These are phyloP conservation scores for Vinca major DNA, from an alignment of 305 asterid genomes.

Conservation along the genomic window DNA sequence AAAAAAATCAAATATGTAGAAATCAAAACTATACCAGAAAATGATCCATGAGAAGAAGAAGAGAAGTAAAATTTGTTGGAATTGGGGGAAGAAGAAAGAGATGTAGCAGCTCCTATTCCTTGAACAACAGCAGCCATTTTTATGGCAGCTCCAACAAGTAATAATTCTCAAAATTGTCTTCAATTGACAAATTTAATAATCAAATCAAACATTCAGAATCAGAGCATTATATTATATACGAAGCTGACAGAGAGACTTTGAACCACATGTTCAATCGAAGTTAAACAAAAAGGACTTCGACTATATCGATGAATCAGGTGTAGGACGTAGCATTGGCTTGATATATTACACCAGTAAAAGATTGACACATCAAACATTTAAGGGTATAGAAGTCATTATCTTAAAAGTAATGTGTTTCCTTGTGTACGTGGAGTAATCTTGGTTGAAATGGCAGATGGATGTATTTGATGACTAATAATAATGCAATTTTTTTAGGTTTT, in stretches of 20 bases:
- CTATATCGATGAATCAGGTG: neutral
- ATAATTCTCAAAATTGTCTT: neutral
- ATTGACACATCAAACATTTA: neutral
- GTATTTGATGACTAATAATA: neutral
- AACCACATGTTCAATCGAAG: neutral
- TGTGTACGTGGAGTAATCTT: neutral
- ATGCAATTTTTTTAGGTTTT: neutral
- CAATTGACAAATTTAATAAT: neutral
- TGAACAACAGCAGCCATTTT: slow-evolving; percentile 33
- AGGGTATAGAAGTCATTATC: neutral
- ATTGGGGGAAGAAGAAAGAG: slow-evolving; percentile 32
- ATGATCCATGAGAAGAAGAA: slow-evolving; percentile 29
- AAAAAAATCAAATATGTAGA: too few species aligned
- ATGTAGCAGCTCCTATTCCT: slow-evolving; percentile 41
- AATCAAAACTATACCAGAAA: slow-evolving; percentile 26
- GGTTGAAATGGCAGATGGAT: neutral
- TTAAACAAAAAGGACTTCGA: neutral
- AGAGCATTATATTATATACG: neutral
- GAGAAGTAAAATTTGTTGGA: slow-evolving; percentile 22
- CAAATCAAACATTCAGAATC: neutral
- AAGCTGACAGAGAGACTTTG: neutral
- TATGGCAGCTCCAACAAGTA: neutral
- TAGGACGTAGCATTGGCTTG: neutral
- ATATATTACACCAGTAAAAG: neutral
- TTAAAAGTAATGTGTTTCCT: neutral